Conservation (phyloP, 2,329 filamentous ascomycete species). For the Dichotomopilus funicola region DNA sequence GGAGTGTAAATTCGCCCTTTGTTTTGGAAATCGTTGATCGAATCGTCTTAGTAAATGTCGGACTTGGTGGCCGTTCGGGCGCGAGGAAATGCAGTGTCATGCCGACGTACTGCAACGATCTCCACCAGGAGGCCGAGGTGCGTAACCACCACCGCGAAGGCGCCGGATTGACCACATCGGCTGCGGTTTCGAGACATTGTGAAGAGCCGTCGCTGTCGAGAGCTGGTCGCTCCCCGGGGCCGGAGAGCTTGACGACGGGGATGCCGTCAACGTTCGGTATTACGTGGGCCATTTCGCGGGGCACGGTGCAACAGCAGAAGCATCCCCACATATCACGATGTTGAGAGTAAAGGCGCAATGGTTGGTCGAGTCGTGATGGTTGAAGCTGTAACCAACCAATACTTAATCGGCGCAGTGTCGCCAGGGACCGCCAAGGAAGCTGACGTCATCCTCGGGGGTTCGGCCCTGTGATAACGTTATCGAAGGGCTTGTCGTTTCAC, state of each 20-base stretch:
- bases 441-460: neutral
- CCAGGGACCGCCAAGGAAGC: neutral
- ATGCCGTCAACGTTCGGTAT: slow-evolving; percentile 21
- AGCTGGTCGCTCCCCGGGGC: slow-evolving; percentile 5
- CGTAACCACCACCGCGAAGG: slow-evolving; percentile 53
- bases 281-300: slow-evolving; percentile 14
- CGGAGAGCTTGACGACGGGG: slow-evolving; percentile 15
- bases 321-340: neutral
- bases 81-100: slow-evolving; percentile 62
- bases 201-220: slow-evolving; percentile 1
- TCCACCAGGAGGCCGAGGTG: slow-evolving; percentile 59
- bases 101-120: slow-evolving; percentile 60
- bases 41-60: slow-evolving; percentile 53
- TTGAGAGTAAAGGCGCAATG: neutral
- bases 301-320: neutral
- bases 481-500: too few relatives aligned
- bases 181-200: slow-evolving; percentile 17
- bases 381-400: neutral
- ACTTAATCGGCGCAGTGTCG: too few relatives aligned
- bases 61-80: slow-evolving; percentile 52
- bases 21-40: slow-evolving; percentile 34
- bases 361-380: neutral
- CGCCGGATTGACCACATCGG: slow-evolving; percentile 21
- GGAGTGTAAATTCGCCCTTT: slow-evolving; percentile 32
- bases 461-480: too few relatives aligned